Evolutionary conservation across 2,329 filamentous ascomycete species (phyloP).

Genomic region (Sclerotinia glacialis): DNA sequence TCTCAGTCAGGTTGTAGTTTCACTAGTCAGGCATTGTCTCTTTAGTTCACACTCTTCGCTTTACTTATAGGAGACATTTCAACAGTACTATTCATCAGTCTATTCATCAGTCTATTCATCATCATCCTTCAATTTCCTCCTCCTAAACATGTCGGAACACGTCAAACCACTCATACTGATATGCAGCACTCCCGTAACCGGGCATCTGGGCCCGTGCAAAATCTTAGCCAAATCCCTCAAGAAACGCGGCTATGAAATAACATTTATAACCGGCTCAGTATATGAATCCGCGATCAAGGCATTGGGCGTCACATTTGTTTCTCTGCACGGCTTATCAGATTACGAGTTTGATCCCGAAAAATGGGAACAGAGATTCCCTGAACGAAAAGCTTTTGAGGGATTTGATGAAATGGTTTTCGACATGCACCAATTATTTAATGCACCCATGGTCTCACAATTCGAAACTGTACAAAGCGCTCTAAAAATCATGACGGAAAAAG

Average conservation of each 20-base stretch:
- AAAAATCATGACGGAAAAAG: constrained; percentile 6
- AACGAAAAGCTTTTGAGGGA: neutral
- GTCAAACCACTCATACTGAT: constrained; percentile 3
- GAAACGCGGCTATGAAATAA: constrained; percentile 43
- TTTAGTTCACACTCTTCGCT: neutral
- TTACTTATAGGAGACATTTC: neutral
- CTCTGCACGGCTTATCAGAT: constrained; percentile 31
- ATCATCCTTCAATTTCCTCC: neutral
- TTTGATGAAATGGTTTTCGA: neutral
- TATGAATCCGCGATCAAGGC: constrained; percentile 41
- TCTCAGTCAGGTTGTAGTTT: neutral
- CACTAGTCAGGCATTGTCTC: too few relatives aligned
- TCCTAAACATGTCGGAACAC: neutral
- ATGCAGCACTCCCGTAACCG: constrained; percentile 19
- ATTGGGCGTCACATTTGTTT: constrained; percentile 43
- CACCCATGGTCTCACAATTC: neutral
- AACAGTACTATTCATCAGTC: neutral
- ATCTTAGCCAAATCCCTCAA: constrained; percentile 29
- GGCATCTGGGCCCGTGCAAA: constrained; percentile 25
- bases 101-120: neutral
- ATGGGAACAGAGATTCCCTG: neutral
- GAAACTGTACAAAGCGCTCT: neutral
- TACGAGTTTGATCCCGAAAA: constrained; percentile 18
- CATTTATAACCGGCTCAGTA: constrained; percentile 43
- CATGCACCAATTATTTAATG: neutral